phyloP scores from a whole-genome alignment of 495 filamentous ascomycete species.

The Podospora australis region DNA sequence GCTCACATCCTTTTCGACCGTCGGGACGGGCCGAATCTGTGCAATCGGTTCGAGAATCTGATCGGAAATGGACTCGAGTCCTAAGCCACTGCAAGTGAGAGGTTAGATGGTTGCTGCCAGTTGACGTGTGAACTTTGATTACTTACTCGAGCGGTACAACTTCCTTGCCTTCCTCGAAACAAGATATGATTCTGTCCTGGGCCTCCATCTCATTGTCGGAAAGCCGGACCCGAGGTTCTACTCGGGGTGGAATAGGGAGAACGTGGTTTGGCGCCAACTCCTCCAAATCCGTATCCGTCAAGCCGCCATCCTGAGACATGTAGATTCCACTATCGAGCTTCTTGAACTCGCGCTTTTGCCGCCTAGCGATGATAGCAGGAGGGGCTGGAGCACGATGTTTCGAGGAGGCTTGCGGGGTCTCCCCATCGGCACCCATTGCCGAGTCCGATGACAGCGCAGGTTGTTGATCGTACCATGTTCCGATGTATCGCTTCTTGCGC shows the following conservation, averaged over 20 bases:
- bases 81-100: constrained; percentile 22
- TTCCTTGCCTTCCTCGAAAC: constrained; percentile 55
- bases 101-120: background rate
- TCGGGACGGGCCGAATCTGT: constrained; percentile 49
- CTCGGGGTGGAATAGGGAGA: too few relatives aligned
- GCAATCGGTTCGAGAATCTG: constrained; percentile 50
- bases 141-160: constrained; percentile 60
- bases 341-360: constrained; percentile 50
- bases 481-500: constrained; percentile 54
- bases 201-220: constrained; percentile 28
- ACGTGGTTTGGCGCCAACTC: too few relatives aligned
- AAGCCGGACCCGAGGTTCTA: constrained; percentile 3
- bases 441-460: constrained; percentile 34
- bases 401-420: background rate
- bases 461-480: constrained; percentile 65
- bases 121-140: background rate
- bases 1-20: constrained; percentile 30
- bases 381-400: constrained; percentile 7
- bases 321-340: constrained; percentile 78
- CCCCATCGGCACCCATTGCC: constrained; percentile 26
- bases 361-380: constrained; percentile 39
- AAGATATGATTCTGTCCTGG: constrained; percentile 40
- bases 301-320: constrained; percentile 41
- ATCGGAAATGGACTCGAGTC: constrained; percentile 36
- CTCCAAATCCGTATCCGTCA: too few relatives aligned